Evolutionary conservation across 805 yeast species (phyloP), one percentile per base, ranked within the genome.

Genomic region (Starmera caribaea): DNA sequence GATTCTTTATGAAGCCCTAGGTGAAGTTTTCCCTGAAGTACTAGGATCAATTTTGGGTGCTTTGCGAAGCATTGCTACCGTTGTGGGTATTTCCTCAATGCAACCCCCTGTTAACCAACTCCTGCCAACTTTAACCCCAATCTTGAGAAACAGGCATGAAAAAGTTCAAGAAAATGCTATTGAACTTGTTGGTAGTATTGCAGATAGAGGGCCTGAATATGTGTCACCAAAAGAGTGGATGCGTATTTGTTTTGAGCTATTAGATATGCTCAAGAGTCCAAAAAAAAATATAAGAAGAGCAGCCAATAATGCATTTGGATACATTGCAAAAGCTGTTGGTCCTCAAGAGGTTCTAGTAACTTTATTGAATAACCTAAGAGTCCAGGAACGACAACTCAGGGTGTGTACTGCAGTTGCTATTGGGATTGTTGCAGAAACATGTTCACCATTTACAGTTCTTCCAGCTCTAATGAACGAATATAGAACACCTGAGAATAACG

Each of bases 361-460:
- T 41, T 64, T 92, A 30, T 62, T 92, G 41, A 86, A 84, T 50
- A 90, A 90, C 50, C 65, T 92, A 47, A 73, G 85, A 43, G 95
- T 89, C 8, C 97, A 90, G 56, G 97, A 92, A 55, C 83, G 99
- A 54, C 99, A 92, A 62, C 69, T 86, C 33, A 80, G 99, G 54
- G 96, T 92, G 8, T 90, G 96, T 58, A 87, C 97, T 0, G 96
- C 98, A 6, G 97, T 92, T 32, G 99, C 99, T 0, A 85, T 92
- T 47, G 98, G 95, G 30, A 88, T 92, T 49, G 95, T 92, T 8
- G 97, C 97, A 0, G 92, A 89, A 42, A 78, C 83, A 0, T 92
- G 97, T 59, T 76, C 86, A 1, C 96, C 97, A 0, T 92, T 84
- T 60, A 86, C 97, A 0, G 95, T 90, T 0, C 59, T 92, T 8